Percentiles rank a stretch among this genome's conserved stretches.
Evolutionary conservation across 2,329 filamentous ascomycete species (phyloP).

Genomic region (Tolypocladium endophyticum): DNA sequence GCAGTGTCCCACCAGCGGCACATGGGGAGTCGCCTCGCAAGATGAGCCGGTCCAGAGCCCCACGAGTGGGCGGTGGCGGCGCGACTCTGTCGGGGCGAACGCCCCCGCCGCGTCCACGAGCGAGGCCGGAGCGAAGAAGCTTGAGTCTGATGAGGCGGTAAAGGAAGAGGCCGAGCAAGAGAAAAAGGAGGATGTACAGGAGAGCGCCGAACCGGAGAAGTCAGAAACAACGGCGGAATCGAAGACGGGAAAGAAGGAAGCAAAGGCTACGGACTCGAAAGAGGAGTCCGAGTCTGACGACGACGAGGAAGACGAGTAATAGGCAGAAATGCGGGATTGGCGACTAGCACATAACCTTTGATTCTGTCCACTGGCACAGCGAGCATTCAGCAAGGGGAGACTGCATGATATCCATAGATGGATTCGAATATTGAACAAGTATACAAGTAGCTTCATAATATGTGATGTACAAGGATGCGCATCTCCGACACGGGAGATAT

Average conservation of each 20-base stretch:
- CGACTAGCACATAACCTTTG: neutral
- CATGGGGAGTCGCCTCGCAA: conserved; percentile 3
- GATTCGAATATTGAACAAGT: neutral
- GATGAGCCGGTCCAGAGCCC: conserved; percentile 6
- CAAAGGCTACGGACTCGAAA: conserved; percentile 15
- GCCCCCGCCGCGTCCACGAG: conserved; percentile 21
- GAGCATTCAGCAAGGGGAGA: neutral
- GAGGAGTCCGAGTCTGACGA: conserved; percentile 1
- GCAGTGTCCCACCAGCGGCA: conserved; percentile 4
- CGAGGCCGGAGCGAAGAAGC: conserved; percentile 25
- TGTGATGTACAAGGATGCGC: neutral
- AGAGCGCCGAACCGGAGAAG: neutral
- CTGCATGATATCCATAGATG: conserved; percentile 4
- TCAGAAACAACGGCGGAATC: neutral
- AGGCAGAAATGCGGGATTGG: conserved; percentile 5
- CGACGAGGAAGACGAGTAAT: conserved; percentile 10
- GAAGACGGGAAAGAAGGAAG: conserved; percentile 12
- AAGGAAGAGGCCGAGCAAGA: conserved; percentile 27
- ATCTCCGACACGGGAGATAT: too few species aligned
- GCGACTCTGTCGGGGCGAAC: conserved; percentile 13
- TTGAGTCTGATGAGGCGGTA: conserved; percentile 19
- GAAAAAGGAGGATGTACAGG: conserved; percentile 17
- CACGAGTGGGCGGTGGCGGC: conserved; percentile 6
- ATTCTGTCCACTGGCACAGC: neutral
- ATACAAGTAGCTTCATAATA: neutral